Evolutionary conservation across 1,139 yeast species (phyloP), one percentile per base, ranked within the genome.

Genomic region (Arxiozyma telluris): DNA sequence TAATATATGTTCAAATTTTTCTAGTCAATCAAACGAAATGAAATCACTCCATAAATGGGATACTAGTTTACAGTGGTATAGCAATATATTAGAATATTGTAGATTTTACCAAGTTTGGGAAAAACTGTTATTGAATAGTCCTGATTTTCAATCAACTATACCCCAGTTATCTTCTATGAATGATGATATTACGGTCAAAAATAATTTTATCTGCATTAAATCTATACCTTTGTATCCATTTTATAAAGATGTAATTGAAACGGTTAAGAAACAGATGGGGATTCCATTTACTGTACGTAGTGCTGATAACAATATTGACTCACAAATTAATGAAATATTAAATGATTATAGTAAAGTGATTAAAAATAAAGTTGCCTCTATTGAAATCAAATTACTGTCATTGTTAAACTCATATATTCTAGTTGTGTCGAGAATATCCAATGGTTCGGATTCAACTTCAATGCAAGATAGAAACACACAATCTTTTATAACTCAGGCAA

Each of bases 81-180:
- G 53, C 2, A 47, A 54, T 5, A 48, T 66, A 4, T 45, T 63
- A 12, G 53, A 60, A 4, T 53, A 58, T 9, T 55, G 60, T 34
- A 55, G 55, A 7, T 66, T 65, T 53, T 66, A 66, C 54, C 58
- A 55, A 39, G 52, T 53, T 21, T 61, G 69, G 61, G 69, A 66
- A 43, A 49, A 43, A 9, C 21, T 61, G 17, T 47, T 60, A 4
- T 45, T 61, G 20, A 44, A 48, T 30, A 27, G 27, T 27, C 30
- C 46, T 11, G 41, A 25, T 12, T 12, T 15, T 9, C 27, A 20
- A 42, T 27, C 30, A 18, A 25, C 4, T 30, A 20, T 20, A 17
- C 27, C 22, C 2, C 12, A 22, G 17, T 18, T 38, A 23, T 41
- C 11, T 9, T 41, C 34, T 11, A 25, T 34, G 15, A 38, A 12